Evolutionary conservation across 495 filamentous ascomycete species (phyloP).

Genomic region (Glutinoglossum americanum): DNA sequence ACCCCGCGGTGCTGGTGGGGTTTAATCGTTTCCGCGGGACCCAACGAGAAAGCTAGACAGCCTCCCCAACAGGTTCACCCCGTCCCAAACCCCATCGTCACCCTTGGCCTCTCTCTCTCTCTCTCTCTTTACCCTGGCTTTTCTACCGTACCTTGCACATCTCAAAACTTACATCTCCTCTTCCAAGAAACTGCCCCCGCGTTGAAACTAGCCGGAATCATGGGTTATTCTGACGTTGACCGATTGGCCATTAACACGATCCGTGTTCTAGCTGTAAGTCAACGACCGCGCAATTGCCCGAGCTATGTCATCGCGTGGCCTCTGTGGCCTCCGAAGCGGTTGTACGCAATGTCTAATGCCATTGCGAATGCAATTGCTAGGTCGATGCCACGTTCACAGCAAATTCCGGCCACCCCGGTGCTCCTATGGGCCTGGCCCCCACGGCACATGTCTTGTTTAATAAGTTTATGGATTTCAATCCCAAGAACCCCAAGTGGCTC

Average conservation of each 20-base stretch:
- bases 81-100: too few species aligned
- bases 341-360: not conserved
- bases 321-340: not conserved
- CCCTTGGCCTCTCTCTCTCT: too few species aligned
- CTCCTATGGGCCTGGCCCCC: slow-evolving; percentile 98
- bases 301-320: not conserved
- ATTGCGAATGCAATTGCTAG: slow-evolving; percentile 23
- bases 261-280: slow-evolving; percentile 76
- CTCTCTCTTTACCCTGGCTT: too few species aligned
- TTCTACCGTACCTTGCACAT: too few species aligned
- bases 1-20: too few species aligned
- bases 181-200: too few species aligned
- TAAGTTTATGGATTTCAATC: slow-evolving; percentile 99
- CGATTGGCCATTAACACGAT: slow-evolving; percentile 93
- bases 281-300: slow-evolving; percentile 1
- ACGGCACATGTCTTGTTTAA: slow-evolving; percentile 95
- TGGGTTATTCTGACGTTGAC: slow-evolving; percentile 76
- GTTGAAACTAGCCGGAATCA: slow-evolving; percentile 25
- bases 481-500: slow-evolving; percentile 88
- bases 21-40: too few species aligned
- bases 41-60: too few species aligned
- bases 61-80: not conserved
- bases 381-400: slow-evolving; percentile 91
- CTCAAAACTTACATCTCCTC: too few species aligned
- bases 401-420: slow-evolving; percentile 96